Evolutionary conservation across 1,284 basidiomycete genomes (phyloP).

Genomic region (Lignosus rhinocerotis): DNA sequence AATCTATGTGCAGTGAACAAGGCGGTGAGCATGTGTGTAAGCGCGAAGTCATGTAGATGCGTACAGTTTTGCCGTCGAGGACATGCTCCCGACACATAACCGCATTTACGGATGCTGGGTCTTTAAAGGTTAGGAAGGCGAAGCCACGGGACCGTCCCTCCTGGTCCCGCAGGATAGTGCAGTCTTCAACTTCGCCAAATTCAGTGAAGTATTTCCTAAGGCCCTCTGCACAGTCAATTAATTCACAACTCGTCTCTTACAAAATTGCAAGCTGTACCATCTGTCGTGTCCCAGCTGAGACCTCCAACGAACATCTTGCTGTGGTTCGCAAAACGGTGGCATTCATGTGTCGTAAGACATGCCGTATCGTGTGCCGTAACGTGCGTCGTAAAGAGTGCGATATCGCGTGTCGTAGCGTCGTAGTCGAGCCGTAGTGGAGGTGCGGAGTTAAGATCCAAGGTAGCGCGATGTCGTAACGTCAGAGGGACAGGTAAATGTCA

Average conservation of each 20-base stretch:
- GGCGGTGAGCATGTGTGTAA: background rate
- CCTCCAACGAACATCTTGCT: conserved; percentile 99
- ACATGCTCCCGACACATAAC: conserved; percentile 83
- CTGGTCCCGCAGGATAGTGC: conserved; percentile 92
- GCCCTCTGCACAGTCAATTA: conserved; percentile 49
- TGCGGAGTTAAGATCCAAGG: conserved; percentile 3
- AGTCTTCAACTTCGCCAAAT: conserved; percentile 83
- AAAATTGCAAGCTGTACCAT: conserved; percentile 57
- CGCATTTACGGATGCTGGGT: conserved; percentile 72
- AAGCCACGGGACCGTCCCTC: conserved; percentile 89
- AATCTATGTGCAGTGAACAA: conserved; percentile 55
- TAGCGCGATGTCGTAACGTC: conserved; percentile 14
- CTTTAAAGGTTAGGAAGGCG: conserved; percentile 90
- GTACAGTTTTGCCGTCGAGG: conserved; percentile 79
- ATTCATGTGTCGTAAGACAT: conserved; percentile 20
- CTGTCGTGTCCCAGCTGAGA: conserved; percentile 96
- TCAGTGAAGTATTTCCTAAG: conserved; percentile 68
- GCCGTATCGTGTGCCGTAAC: conserved; percentile 14
- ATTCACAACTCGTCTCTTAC: conserved; percentile 2
- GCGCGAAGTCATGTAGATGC: background rate
- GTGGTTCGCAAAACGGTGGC: conserved; percentile 31
- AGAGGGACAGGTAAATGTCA: conserved; percentile 28
- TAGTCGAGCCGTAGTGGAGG: conserved; percentile 12
- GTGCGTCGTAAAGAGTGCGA: background rate
- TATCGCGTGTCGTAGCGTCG: conserved; percentile 3